Conservation (phyloP, 2,329 filamentous ascomycete genomes). For the Drechslera avenae region DNA sequence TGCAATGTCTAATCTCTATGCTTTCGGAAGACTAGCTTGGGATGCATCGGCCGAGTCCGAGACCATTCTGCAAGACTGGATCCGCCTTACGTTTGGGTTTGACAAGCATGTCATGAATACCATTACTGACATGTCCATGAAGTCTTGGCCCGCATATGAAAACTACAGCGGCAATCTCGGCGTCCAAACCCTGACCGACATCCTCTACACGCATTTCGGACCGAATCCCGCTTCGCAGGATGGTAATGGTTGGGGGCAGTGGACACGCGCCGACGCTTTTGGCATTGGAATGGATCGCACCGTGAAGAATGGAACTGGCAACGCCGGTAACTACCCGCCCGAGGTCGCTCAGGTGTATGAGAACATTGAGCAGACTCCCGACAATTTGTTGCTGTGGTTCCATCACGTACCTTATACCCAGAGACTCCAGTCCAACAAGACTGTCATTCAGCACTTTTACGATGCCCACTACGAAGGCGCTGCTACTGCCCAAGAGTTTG, state of each 20-base stretch:
- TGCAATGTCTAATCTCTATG: conserved; percentile 69
- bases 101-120: conserved; percentile 62
- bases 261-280: conserved; percentile 67
- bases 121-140: conserved; percentile 67
- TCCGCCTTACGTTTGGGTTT: conserved; percentile 67
- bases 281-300: conserved; percentile 75
- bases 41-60: conserved; percentile 58
- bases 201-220: conserved; percentile 69
- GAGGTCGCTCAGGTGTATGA: conserved; percentile 66
- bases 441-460: conserved; percentile 71
- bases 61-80: conserved; percentile 67
- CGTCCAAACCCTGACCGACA: conserved; percentile 71
- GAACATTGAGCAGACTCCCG: conserved; percentile 65
- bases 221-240: conserved; percentile 71
- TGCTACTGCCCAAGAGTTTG: conserved; percentile 65
- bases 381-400: conserved; percentile 73
- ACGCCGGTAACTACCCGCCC: conserved; percentile 67
- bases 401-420: conserved; percentile 74
- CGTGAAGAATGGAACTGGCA: conserved; percentile 68
- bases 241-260: conserved; percentile 72
- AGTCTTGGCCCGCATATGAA: conserved; percentile 73
- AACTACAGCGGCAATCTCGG: conserved; percentile 73
- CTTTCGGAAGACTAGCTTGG: conserved; percentile 71
- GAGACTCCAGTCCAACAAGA: conserved; percentile 65
- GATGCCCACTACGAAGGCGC: conserved; percentile 66